Evolutionary conservation across 495 filamentous ascomycete species (phyloP).

Genomic region (Penicillium parvum): DNA sequence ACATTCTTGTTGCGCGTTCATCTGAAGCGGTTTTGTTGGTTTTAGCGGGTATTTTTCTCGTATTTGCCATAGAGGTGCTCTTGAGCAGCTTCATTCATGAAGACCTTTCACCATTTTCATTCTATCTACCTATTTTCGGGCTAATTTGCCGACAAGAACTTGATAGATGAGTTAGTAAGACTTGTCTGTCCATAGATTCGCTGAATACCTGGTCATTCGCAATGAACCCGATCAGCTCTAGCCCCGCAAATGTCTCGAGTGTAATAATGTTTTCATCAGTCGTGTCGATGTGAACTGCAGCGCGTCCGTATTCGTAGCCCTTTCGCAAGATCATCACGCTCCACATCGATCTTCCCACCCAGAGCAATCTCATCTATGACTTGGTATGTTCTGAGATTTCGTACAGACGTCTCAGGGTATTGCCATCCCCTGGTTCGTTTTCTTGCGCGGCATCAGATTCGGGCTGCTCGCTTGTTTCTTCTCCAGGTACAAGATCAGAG

Average conservation of each 20-base stretch:
- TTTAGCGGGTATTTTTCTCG: too few relatives aligned
- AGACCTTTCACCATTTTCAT: too few relatives aligned
- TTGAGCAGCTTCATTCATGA: too few relatives aligned
- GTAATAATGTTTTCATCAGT: conserved; percentile 78
- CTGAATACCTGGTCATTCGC: conserved; percentile 59
- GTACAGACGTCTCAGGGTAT: conserved; percentile 59
- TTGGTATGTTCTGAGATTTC: conserved; percentile 69
- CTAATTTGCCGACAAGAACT: conserved; percentile 62
- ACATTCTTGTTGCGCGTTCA: not conserved
- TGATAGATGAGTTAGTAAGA: conserved; percentile 8
- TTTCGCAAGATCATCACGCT: conserved; percentile 80
- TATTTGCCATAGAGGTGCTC: too few relatives aligned
- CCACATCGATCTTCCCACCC: conserved; percentile 81
- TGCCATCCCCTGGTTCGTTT: conserved; percentile 20
- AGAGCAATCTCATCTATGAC: conserved; percentile 67
- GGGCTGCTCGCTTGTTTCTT: conserved; percentile 35
- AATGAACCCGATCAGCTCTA: conserved; percentile 86
- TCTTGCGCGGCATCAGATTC: conserved; percentile 44
- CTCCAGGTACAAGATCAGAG: conserved; percentile 41
- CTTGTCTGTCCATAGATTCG: not conserved
- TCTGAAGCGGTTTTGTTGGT: not conserved
- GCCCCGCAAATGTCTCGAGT: conserved; percentile 65
- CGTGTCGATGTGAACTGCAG: conserved; percentile 81
- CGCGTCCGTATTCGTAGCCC: conserved; percentile 91
- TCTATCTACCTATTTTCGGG: conserved; percentile 80